Percentiles rank a stretch among this genome's conserved stretches.
phyloP scores from a whole-genome alignment of 331 rosid species.

The Ulmus americana region DNA sequence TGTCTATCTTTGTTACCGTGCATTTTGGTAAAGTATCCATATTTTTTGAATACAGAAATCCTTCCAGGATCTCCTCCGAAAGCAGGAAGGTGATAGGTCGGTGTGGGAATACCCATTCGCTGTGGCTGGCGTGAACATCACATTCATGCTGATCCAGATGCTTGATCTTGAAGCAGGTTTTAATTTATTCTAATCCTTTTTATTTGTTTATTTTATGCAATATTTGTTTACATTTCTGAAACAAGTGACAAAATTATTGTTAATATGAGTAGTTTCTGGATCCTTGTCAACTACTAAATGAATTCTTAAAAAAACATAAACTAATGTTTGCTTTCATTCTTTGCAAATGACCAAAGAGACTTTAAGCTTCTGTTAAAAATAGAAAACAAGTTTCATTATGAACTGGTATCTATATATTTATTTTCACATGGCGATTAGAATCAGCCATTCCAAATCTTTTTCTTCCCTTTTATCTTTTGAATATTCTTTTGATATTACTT shows the following conservation, averaged over 20 bases:
- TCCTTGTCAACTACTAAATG: background rate
- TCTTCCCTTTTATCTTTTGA: background rate
- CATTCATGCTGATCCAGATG: constrained; percentile 98
- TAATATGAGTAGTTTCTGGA: constrained; percentile 4
- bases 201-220: background rate
- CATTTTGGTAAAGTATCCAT: background rate
- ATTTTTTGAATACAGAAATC: constrained; percentile 60
- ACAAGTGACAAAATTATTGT: background rate
- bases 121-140: constrained; percentile 97
- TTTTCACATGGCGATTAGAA: background rate
- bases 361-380: background rate
- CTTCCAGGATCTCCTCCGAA: constrained; percentile 88
- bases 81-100: constrained; percentile 95
- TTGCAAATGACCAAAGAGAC: background rate
- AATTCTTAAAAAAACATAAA: background rate
- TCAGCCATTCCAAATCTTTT: background rate
- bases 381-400: background rate
- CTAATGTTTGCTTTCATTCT: background rate
- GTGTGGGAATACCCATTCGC: constrained; percentile 99
- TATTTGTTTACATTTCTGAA: background rate
- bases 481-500: background rate
- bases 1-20: constrained; percentile 8
- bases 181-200: constrained; percentile 19
- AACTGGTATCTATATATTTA: background rate
- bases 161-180: constrained; percentile 98